A percentile compares a stretch with the other conserved stretches of the same genome.
These are phyloP conservation scores for Globisporangium emineosum DNA, from an alignment of 352 stramenopile genomes.

Conservation along the genomic window DNA sequence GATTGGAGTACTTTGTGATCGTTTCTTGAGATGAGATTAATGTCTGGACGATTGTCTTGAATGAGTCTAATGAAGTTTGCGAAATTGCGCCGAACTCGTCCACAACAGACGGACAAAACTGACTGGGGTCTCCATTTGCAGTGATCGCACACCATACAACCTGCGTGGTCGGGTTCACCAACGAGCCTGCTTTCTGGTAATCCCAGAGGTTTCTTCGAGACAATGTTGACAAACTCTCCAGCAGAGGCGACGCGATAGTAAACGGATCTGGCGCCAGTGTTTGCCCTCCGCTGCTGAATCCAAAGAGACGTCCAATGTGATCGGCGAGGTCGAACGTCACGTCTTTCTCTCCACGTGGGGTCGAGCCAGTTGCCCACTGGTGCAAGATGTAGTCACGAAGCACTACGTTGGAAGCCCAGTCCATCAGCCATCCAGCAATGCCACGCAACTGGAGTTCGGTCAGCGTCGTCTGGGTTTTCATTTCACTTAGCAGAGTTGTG, in stretches of 20 bases:
- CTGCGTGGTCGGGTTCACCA: conserved; percentile 40
- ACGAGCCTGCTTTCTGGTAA: conserved; percentile 27
- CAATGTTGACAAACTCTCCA: conserved; percentile 16
- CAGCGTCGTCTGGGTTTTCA: conserved; percentile 29
- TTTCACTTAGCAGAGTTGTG: conserved; percentile 23
- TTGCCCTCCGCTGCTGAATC: conserved; percentile 15
- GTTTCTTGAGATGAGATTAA: conserved; percentile 16
- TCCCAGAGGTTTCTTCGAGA: conserved; percentile 47
- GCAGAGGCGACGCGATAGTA: conserved; percentile 5
- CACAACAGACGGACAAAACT: conserved; percentile 32
- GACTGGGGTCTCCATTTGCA: conserved; percentile 11
- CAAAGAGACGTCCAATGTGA: conserved; percentile 29
- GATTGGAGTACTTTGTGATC: conserved; percentile 32
- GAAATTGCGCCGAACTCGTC: conserved; percentile 37
- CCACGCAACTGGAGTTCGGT: conserved; percentile 35
- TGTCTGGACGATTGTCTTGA: conserved; percentile 32
- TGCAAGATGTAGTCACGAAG: conserved; percentile 41
- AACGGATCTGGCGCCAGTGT: conserved; percentile 10
- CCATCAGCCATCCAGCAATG: conserved; percentile 48
- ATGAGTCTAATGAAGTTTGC: conserved; percentile 21
- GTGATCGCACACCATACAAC: conserved; percentile 49
- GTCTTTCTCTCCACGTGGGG: conserved; percentile 30
- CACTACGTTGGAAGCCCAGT: conserved; percentile 39
- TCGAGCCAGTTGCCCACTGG: conserved; percentile 48
- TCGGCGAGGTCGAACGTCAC: conserved; percentile 24